phyloP scores from a whole-genome alignment of 768 basidiomycete species.

The Suillus ampliporus region DNA sequence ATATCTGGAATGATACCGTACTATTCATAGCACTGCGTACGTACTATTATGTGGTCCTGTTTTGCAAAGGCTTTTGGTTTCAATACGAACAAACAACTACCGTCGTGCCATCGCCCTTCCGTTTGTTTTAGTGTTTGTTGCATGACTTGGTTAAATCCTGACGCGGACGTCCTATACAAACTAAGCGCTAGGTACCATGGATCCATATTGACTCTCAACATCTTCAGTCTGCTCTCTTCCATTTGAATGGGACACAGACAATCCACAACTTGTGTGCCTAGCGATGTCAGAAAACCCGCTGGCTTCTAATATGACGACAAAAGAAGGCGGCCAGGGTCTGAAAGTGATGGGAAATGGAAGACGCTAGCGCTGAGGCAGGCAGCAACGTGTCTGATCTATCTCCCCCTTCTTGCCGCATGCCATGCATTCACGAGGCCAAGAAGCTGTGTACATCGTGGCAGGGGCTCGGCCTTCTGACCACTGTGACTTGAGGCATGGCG shows the following conservation, averaged over 20 bases:
- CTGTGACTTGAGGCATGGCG: background rate
- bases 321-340: background rate
- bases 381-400: conserved; percentile 8
- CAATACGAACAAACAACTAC: conserved; percentile 1
- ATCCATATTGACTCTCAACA: background rate
- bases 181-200: background rate
- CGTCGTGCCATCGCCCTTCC: background rate
- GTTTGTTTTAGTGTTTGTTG: background rate
- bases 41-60: background rate
- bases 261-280: background rate
- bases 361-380: background rate
- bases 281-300: background rate
- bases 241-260: background rate
- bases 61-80: background rate
- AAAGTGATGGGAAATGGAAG: background rate
- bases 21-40: background rate
- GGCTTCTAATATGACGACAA: background rate
- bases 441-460: background rate
- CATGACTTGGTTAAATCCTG: background rate
- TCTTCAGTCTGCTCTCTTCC: no score
- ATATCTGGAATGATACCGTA: background rate
- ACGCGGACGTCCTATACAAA: background rate
- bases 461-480: background rate
- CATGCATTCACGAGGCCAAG: background rate
- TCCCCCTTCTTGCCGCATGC: background rate